These are phyloP conservation scores for Candida pseudoviswanathii DNA, from an alignment of 1,139 yeast species.

Conservation along the genomic window DNA sequence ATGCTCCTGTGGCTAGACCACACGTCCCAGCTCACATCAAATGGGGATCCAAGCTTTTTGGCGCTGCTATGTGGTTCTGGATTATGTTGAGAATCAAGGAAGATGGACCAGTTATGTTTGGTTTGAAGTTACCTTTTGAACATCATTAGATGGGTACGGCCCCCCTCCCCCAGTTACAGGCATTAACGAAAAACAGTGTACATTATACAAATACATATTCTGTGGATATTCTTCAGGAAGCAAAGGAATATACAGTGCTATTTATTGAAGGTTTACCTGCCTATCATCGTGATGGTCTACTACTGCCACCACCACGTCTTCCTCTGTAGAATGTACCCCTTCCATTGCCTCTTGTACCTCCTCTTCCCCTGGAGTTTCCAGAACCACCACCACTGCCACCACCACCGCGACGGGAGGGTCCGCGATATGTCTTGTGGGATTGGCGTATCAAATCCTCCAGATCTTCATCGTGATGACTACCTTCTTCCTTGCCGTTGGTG, in stretches of 20 bases:
- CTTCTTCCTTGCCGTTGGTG: constrained; percentile 8
- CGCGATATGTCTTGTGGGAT: constrained; percentile 7
- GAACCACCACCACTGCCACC: constrained; percentile 8
- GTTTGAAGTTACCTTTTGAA: constrained; percentile 46
- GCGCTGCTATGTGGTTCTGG: constrained; percentile 90
- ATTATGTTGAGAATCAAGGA: constrained; percentile 76
- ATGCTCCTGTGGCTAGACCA: constrained; percentile 55
- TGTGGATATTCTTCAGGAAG: neutral
- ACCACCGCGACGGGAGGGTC: constrained; percentile 15
- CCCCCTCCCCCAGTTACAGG: neutral
- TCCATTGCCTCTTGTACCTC: constrained; percentile 14
- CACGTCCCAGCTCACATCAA: constrained; percentile 56
- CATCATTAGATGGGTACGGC: constrained; percentile 23
- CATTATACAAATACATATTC: constrained; percentile 4
- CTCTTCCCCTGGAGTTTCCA: constrained; percentile 9
- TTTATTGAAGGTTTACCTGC: neutral
- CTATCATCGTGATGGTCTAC: constrained; percentile 3
- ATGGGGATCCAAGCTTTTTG: constrained; percentile 64
- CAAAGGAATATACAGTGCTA: neutral
- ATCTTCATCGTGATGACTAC: constrained; percentile 4
- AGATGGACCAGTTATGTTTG: constrained; percentile 65
- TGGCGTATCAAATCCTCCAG: constrained; percentile 9
- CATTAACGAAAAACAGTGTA: neutral
- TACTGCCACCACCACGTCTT: constrained; percentile 5
- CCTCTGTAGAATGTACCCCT: constrained; percentile 6